Base-by-base conservation (phyloP, 495 filamentous ascomycete species). In the Penicillium diatomitis region DNA sequence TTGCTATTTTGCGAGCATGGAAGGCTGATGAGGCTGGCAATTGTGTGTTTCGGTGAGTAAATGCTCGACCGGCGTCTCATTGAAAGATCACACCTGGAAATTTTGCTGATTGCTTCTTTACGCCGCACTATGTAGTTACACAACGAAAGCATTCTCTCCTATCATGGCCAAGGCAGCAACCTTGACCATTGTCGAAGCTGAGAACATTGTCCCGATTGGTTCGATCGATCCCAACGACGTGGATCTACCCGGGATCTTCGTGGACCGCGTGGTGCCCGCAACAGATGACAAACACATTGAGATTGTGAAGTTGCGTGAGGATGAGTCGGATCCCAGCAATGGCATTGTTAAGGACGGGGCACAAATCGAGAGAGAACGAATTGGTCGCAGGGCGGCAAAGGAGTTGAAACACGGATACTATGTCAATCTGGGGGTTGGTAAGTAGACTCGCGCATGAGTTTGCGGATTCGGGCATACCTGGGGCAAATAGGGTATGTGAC, bases 351-450 rank as follows among this genome's bases (percentile, higher is more conserved):
- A 72, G 2, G 82, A 81, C 27, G 77, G 82, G 37, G 79, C 77
- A 8, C 81, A 82, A 12, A 73, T 73, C 27, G 85, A 87, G 70
- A 74, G 90, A 46, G 86, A 91, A 63, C 72, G 84, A 4, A 96
- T 96, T 60, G 87, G 88, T 5, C 77, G 76, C 47, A 70, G 90
- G 35, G 88, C 90, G 0, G 90, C 90, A 7, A 94, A 90, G 72
- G 90, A 96, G 66, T 88, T 96, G 60, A 86, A 94, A 72, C 86
- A 92, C 52, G 90, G 90, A 51, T 92, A 87, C 76, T 95, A 95
- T 63, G 90, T 88, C 30, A 96, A 96, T 59, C 70, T 96, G 10
- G 90, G 90, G 30, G 90, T 96, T 62, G 90, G 90, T 64, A 85
- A 86, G 84, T 87, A 42, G 30, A 32, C 2, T 35, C 29, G 29